Conservation (phyloP, 164 flowering plant species). For the Liquidambar formosana region DNA sequence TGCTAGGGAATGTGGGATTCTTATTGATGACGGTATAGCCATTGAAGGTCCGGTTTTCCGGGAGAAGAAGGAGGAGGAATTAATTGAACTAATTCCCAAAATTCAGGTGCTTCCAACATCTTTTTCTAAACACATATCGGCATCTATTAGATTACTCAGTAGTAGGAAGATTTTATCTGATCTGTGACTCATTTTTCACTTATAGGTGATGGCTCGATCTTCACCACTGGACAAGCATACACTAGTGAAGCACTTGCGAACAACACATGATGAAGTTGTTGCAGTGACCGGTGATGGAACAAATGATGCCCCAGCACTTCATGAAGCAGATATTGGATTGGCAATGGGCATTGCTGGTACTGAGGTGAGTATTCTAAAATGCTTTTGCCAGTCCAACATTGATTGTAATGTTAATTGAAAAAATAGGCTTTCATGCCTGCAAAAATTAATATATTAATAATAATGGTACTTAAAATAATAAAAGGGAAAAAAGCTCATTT, state of each 20-base stretch:
- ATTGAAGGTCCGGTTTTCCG: conserved; percentile 73
- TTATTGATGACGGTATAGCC: too few relatives aligned
- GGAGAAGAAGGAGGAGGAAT: conserved; percentile 56
- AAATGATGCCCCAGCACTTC: conserved; percentile 98
- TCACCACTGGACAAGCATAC: conserved; percentile 80
- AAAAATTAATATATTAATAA: too few relatives aligned
- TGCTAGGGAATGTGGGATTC: too few relatives aligned
- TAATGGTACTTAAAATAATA: too few relatives aligned
- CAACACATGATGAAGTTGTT: conserved; percentile 84
- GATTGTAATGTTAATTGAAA: not conserved
- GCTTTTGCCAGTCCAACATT: not conserved
- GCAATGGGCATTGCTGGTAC: conserved; percentile 99
- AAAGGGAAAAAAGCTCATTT: too few relatives aligned
- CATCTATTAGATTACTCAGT: not conserved
- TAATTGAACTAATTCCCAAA: conserved; percentile 54
- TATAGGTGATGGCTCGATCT: too few relatives aligned
- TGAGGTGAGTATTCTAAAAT: conserved; percentile 50
- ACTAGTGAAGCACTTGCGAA: conserved; percentile 67
- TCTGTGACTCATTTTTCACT: too few relatives aligned
- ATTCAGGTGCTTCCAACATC: conserved; percentile 48
- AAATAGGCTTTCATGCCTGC: too few relatives aligned
- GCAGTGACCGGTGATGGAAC: conserved; percentile 99
- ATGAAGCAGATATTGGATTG: conserved; percentile 97
- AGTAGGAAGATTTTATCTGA: conserved; percentile 23
- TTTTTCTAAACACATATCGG: not conserved